Conservation (phyloP, 345 rosid genomes). For the Melaleuca alternifolia region DNA sequence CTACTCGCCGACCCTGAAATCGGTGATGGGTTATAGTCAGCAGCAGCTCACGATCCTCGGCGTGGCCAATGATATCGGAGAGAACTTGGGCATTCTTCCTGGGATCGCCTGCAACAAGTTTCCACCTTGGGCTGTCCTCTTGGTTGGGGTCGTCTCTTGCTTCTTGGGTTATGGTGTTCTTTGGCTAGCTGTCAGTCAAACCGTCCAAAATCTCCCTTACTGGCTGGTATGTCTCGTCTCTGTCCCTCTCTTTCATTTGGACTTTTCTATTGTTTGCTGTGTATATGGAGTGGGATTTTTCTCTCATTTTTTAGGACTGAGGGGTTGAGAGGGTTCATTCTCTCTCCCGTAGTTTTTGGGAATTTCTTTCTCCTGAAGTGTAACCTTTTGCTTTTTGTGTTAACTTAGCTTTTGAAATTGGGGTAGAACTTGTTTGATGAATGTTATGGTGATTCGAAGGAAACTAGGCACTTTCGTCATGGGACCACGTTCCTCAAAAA, state of each 20-base stretch:
- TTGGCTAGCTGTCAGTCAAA: slow-evolving; percentile 69
- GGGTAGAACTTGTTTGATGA: background rate
- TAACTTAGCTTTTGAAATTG: background rate
- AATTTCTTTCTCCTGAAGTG: background rate
- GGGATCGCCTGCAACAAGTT: slow-evolving; percentile 85
- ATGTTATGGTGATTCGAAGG: background rate
- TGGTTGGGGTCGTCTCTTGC: slow-evolving; percentile 54
- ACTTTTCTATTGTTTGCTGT: background rate
- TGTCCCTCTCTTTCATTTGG: background rate
- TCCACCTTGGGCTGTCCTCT: slow-evolving; percentile 81
- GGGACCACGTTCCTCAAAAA: background rate
- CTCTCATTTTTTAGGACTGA: background rate
- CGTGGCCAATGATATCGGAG: slow-evolving; percentile 92
- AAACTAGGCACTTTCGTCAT: background rate
- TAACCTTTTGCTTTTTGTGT: background rate
- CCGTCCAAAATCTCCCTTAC: slow-evolving; percentile 52
- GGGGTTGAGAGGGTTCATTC: background rate
- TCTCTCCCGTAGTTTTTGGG: background rate
- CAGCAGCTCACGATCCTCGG: slow-evolving; percentile 81
- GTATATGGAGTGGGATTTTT: background rate
- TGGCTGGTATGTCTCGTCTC: slow-evolving; percentile 52
- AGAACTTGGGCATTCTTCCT: slow-evolving; percentile 72
- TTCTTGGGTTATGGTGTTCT: slow-evolving; percentile 84
- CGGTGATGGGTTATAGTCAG: slow-evolving; percentile 68
- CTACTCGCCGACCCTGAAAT: slow-evolving; percentile 63